Base-by-base conservation (phyloP, 495 filamentous ascomycete species). In the Platismatia glauca region DNA sequence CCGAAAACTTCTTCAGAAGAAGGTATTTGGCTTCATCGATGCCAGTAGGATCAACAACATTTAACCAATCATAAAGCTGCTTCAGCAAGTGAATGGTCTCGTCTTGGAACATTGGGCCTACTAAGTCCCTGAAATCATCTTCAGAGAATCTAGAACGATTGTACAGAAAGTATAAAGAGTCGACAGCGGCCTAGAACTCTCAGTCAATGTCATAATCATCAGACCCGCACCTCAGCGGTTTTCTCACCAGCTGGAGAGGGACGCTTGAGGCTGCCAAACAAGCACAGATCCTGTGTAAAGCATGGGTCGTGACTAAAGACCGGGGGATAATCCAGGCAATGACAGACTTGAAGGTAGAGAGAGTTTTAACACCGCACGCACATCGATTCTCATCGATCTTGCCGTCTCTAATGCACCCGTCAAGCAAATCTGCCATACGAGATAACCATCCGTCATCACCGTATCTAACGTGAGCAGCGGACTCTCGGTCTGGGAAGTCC, bases 21-120 rank as follows among this genome's bases (percentile, higher is more conserved):
- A 89, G 81, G 71, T 98, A 97, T 71, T 90, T 93, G 63, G 90
- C 87, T 61, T 97, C 91, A 69, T 96, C 89, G 35, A 92, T 82
- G 68, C 94, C 85, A 52, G 86, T 78, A 11, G 88, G 80, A 58
- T 93, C 87, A 62, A 93, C 86, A 8, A 84, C n/a, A n/a, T n/a
- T 73, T 1, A 90, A 89, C 89, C 89, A 95, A 66, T 91, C 82
- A 69, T 88, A 93, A 33, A 96, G 79, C 63, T 83, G 82, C 65
- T 81, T 81, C 59, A 92, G 82, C n/a, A 95, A 79, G 33, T 78
- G 77, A 43, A 96, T 79, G 62, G 84, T 86, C 39, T 88, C 83
- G 24, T 78, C 71, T 63, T 83, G 79, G 67, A 89, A 93, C 79
- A 96, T 87, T 57, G 90, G 84, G 59, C 85, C 84, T 37, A 96